Base-by-base conservation (phyloP, 495 filamentous ascomycete genomes). In the Penicillium riverlandense region DNA sequence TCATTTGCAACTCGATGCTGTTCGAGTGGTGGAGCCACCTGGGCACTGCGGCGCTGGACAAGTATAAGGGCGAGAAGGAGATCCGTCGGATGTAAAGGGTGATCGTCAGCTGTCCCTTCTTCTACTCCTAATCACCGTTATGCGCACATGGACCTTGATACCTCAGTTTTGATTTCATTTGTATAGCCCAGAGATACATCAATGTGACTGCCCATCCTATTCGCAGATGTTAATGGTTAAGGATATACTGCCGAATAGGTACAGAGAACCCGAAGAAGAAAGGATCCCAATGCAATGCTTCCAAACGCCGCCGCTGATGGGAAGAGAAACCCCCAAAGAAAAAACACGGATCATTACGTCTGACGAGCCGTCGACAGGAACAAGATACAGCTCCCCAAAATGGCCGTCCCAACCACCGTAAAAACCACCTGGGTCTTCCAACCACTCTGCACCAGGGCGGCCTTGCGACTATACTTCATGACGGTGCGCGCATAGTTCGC, bases 1-100 rank as follows among this genome's bases (percentile, higher is more conserved):
- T 99, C 51, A 97, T 99, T 59, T 99, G 94, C 75, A 67, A 96
- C 53, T 89, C 87, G 40, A 86, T 97, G 89, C 79, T 99, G 36
- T 97, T 94, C 56, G 90, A 97, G 63, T 99, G 92, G 92, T 99
- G 92, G 92, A 78, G 82, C 55, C 83, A 90, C 63, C 78, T 97
- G 29, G 84, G 90, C 48, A 72, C 76, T 22, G 76, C 83, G 6
- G 67, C 74, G 4, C 69, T 97, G 50, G 88, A 95, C 41, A 84
- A 85, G 69, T 96, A 92, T 70, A 78, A 73, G 65, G 82, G 83
- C 50, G 90, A 97, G 71, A 84, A 76, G 59, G 71, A 86, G 55
- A 97, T 98, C 49, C 79, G 87, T 37, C 80, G 92, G 46, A 96
- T 98, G 92, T 83, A 49, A 69, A 34, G 4, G 1, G 0, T 27